phyloP scores from a whole-genome alignment of 2,329 filamentous ascomycete genomes.

The Neofusicoccum parvum region DNA sequence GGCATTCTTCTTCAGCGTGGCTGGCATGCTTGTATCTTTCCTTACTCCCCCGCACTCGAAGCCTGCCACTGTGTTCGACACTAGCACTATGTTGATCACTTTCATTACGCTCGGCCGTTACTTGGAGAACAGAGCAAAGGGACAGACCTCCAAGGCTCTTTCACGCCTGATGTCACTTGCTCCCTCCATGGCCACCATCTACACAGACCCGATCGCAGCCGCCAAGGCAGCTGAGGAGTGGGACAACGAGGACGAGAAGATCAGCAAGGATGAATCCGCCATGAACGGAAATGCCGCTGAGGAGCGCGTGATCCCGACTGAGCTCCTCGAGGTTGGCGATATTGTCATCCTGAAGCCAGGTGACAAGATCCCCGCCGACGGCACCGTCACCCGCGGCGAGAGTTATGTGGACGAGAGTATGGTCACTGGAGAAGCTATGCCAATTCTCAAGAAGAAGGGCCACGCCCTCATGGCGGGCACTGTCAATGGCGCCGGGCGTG shows the following conservation, averaged over 20 bases:
- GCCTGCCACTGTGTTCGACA: slow-evolving; percentile 92
- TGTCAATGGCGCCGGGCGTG: slow-evolving; percentile 87
- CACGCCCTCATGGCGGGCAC: slow-evolving; percentile 85
- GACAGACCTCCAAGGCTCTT: slow-evolving; percentile 91
- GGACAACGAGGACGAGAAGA: slow-evolving; percentile 55
- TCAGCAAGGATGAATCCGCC: slow-evolving; percentile 29
- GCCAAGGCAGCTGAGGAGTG: slow-evolving; percentile 86
- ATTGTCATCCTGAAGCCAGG: slow-evolving; percentile 90
- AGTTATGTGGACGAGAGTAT: slow-evolving; percentile 97
- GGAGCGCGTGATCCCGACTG: slow-evolving; percentile 85
- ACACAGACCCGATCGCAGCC: slow-evolving; percentile 88
- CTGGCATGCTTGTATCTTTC: slow-evolving; percentile 83
- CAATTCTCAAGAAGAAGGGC: slow-evolving; percentile 84
- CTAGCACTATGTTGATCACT: slow-evolving; percentile 96
- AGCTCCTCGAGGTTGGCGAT: slow-evolving; percentile 91
- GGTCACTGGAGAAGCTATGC: slow-evolving; percentile 97
- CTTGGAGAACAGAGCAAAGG: slow-evolving; percentile 92
- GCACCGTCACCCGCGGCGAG: slow-evolving; percentile 81
- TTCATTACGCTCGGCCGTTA: slow-evolving; percentile 91
- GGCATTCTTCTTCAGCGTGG: slow-evolving; percentile 93
- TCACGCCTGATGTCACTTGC: slow-evolving; percentile 94
- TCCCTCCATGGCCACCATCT: slow-evolving; percentile 96
- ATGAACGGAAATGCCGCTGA: slow-evolving; percentile 66
- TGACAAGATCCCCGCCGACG: slow-evolving; percentile 95
- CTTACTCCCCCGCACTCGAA: slow-evolving; percentile 73